Percentiles rank a stretch among this genome's conserved stretches.
Evolutionary conservation across 106 monocot genomes (phyloP).

Genomic region (Hemerocallis citrina): DNA sequence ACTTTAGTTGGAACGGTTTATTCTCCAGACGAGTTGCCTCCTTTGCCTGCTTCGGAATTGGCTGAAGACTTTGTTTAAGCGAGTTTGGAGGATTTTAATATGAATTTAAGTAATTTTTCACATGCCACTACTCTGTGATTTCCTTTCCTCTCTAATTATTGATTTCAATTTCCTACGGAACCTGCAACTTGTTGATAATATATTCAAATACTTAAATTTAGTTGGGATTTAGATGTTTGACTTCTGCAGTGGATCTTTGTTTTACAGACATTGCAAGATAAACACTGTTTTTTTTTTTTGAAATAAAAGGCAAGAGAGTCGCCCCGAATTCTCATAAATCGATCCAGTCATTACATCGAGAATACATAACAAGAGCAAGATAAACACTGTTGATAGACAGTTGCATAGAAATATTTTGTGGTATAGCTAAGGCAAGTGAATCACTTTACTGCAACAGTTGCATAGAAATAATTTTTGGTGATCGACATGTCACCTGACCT

Average conservation of each 20-base stretch:
- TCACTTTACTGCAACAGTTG: background rate
- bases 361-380: too few relatives aligned
- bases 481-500: background rate
- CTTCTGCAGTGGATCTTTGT: too few relatives aligned
- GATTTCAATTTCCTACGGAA: background rate
- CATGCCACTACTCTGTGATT: background rate
- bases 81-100: conserved; percentile 79
- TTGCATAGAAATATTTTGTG: too few relatives aligned
- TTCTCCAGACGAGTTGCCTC: conserved; percentile 63
- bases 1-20: too few relatives aligned
- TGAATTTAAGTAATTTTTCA: conserved; percentile 58
- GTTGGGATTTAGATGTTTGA: background rate
- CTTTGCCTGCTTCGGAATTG: conserved; percentile 79
- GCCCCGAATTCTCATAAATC: too few relatives aligned
- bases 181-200: background rate
- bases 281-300: too few relatives aligned
- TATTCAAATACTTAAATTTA: background rate
- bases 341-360: too few relatives aligned
- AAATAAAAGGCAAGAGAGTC: too few relatives aligned
- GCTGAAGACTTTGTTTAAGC: conserved; percentile 62
- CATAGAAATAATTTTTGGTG: background rate
- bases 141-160: conserved; percentile 22
- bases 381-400: too few relatives aligned
- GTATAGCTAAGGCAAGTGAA: background rate
- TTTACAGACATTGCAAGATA: background rate